phyloP scores from a whole-genome alignment of 768 basidiomycete genomes.

The Tulasnella sp. region DNA sequence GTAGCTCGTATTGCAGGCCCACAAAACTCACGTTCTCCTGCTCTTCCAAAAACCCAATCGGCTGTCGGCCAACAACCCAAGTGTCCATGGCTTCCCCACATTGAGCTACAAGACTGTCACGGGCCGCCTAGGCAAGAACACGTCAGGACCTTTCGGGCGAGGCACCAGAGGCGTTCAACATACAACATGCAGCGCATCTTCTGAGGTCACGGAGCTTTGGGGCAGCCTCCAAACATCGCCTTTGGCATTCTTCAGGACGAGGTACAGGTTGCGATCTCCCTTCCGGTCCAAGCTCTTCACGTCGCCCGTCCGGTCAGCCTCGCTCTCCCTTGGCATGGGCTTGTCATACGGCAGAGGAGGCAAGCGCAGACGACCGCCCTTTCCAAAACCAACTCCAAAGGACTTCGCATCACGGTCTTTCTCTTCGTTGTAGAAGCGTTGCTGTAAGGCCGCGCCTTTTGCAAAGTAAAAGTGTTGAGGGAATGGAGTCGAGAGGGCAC shows the following conservation, averaged over 20 bases:
- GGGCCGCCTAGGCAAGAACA: slow-evolving; percentile 63
- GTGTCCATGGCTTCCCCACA: slow-evolving; percentile 86
- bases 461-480: slow-evolving; percentile 94
- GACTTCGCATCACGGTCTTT: slow-evolving; percentile 68
- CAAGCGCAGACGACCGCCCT: slow-evolving; percentile 51
- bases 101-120: slow-evolving; percentile 66
- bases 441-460: slow-evolving; percentile 81
- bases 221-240: slow-evolving; percentile 81
- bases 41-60: slow-evolving; percentile 74
- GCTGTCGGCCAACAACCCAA: slow-evolving; percentile 91
- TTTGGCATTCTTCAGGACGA: slow-evolving; percentile 63
- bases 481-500: slow-evolving; percentile 85
- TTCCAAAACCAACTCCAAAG: slow-evolving; percentile 69
- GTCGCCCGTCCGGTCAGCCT: slow-evolving; percentile 64
- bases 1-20: neutral
- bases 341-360: slow-evolving; percentile 52
- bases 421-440: slow-evolving; percentile 77
- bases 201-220: slow-evolving; percentile 60
- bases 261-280: slow-evolving; percentile 85
- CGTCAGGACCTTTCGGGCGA: neutral
- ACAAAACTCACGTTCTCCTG: slow-evolving; percentile 20
- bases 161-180: slow-evolving; percentile 37
- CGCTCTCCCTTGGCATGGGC: slow-evolving; percentile 58
- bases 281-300: slow-evolving; percentile 76
- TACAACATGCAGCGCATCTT: slow-evolving; percentile 80